A percentile compares a stretch with the other conserved stretches of the same genome.
These are phyloP conservation scores for Globisporangium spinosum DNA, from an alignment of 352 stramenopile species.

Conservation along the genomic window DNA sequence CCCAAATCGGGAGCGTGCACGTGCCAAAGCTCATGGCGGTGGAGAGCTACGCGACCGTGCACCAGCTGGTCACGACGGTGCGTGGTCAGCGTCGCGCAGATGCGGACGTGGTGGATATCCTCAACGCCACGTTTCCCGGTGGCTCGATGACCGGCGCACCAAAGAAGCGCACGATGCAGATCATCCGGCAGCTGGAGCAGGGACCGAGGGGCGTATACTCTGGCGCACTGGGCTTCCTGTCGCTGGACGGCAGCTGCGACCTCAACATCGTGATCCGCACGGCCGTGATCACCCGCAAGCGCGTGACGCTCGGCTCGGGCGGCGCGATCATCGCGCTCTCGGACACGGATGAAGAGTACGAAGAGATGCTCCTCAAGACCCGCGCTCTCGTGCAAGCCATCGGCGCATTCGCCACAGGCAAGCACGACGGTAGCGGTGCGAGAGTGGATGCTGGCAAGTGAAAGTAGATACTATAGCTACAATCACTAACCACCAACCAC, in stretches of 20 bases:
- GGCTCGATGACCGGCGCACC: conserved; percentile 98
- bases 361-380: conserved; percentile 92
- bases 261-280: conserved; percentile 98
- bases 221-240: conserved; percentile 94
- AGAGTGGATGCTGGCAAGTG: conserved; percentile 10
- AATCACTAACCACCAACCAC: not conserved
- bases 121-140: conserved; percentile 94
- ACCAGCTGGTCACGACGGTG: conserved; percentile 97
- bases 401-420: conserved; percentile 50
- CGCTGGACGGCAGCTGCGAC: conserved; percentile 93
- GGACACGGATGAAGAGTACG: conserved; percentile 91
- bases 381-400: conserved; percentile 58
- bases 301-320: conserved; percentile 90
- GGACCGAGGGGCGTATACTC: conserved; percentile 93
- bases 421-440: conserved; percentile 31
- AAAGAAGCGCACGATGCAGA: conserved; percentile 95
- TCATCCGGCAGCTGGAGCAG: conserved; percentile 92
- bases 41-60: conserved; percentile 95
- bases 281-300: conserved; percentile 82
- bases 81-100: conserved; percentile 57
- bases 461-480: not conserved
- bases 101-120: conserved; percentile 83
- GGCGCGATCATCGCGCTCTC: conserved; percentile 95
- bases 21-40: conserved; percentile 93
- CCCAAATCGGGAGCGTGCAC: conserved; percentile 88